A percentile compares a stretch with the other conserved stretches of the same genome.
Conservation (phyloP, 2,329 filamentous ascomycete genomes). For the Nemania serpens region DNA sequence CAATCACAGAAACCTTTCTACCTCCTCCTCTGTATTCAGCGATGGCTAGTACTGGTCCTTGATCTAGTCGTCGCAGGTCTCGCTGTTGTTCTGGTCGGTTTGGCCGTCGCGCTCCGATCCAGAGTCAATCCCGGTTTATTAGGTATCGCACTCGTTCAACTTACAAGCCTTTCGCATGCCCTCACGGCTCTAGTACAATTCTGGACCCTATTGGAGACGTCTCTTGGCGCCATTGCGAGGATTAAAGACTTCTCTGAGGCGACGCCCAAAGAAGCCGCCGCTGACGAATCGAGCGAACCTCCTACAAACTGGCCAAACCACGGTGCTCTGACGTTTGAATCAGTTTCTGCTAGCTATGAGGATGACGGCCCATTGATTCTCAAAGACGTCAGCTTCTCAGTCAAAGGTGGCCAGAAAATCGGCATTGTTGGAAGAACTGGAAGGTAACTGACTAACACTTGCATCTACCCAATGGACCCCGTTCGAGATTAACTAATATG, state of each 20-base stretch:
- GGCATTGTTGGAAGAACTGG: conserved; percentile 57
- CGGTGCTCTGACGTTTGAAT: conserved; percentile 34
- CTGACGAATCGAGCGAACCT: conserved; percentile 8
- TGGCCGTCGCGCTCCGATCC: conserved; percentile 25
- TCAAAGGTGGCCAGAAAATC: conserved; percentile 50
- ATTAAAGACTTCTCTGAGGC: conserved; percentile 19
- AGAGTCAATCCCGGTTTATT: conserved; percentile 13
- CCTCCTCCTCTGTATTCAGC: conserved; percentile 23
- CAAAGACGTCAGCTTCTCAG: conserved; percentile 31
- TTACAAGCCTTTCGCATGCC: conserved; percentile 29
- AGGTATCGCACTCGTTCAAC: conserved; percentile 32
- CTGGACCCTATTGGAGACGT: conserved; percentile 37
- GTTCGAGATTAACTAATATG: conserved; percentile 5
- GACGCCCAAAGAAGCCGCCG: conserved; percentile 7
- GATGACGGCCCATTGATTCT: conserved; percentile 29
- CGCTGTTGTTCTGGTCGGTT: conserved; percentile 34
- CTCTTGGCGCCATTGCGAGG: conserved; percentile 33
- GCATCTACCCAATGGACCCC: too few relatives aligned
- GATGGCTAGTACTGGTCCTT: conserved; percentile 25
- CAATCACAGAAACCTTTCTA: conserved; percentile 22
- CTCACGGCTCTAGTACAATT: conserved; percentile 31
- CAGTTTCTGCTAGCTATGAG: conserved; percentile 38
- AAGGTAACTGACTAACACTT: conserved; percentile 25
- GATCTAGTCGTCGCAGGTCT: conserved; percentile 25
- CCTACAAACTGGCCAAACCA: conserved; percentile 34